A percentile compares a stretch with the other conserved stretches of the same genome.
Evolutionary conservation across 2,329 filamentous ascomycete genomes (phyloP).

Genomic region (Chaetomium olivaceum): DNA sequence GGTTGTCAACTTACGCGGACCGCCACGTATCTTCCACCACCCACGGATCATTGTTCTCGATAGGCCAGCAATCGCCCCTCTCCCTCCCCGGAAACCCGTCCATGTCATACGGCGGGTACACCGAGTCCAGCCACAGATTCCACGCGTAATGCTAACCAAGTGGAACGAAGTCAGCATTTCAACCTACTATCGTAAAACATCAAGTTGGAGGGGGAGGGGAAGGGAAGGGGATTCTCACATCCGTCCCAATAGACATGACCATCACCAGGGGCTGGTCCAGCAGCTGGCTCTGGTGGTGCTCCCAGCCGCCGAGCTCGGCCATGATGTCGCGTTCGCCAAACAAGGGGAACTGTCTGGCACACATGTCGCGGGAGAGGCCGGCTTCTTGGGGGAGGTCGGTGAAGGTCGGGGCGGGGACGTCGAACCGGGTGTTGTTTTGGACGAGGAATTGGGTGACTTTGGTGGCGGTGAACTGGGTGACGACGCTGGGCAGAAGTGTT

Average conservation of each 20-base stretch:
- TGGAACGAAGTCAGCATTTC: neutral
- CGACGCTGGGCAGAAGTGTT: conserved; percentile 42
- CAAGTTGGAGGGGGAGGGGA: too few relatives aligned
- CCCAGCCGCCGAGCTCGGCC: conserved; percentile 55
- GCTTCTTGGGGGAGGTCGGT: conserved; percentile 33
- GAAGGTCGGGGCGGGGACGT: conserved; percentile 41
- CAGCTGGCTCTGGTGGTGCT: conserved; percentile 53
- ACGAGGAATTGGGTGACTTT: conserved; percentile 59
- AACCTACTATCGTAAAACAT: neutral
- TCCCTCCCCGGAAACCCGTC: conserved; percentile 42
- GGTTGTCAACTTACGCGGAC: conserved; percentile 34
- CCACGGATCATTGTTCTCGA: conserved; percentile 29
- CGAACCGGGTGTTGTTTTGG: conserved; percentile 54
- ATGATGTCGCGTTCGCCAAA: conserved; percentile 57
- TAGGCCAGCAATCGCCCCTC: conserved; percentile 45
- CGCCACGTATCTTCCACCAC: conserved; percentile 42
- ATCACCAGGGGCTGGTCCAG: conserved; percentile 62
- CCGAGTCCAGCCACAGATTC: conserved; percentile 67
- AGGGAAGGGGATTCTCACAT: conserved; percentile 32
- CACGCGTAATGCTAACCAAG: conserved; percentile 45
- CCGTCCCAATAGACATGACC: conserved; percentile 59
- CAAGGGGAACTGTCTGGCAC: conserved; percentile 54
- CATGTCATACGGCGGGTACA: conserved; percentile 37
- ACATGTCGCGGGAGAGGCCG: conserved; percentile 58
- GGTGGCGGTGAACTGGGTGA: conserved; percentile 54